Base-by-base conservation (phyloP, 495 filamentous ascomycete species). In the Beverwykella pulmonaria region DNA sequence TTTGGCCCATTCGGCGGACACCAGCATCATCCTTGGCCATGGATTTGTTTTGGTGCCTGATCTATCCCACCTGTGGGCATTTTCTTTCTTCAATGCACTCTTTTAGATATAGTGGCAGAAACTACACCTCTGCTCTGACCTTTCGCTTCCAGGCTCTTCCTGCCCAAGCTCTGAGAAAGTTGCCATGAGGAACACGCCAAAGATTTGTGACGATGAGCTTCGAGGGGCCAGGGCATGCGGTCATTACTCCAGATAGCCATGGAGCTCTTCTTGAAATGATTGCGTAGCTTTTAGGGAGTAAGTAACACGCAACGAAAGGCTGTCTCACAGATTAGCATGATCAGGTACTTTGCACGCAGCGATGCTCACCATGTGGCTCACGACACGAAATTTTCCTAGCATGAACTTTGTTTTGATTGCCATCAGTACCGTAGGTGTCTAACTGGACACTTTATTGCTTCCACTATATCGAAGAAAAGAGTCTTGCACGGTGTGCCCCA, bases 161-260 rank as follows among this genome's bases (percentile, higher is more conserved):
- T 34, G 12, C 12, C 32, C 32, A 34, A 12, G 32, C 32, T 34
- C 32, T 34, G 12, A 34, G n/a, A n/a, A n/a, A n/a, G n/a, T n/a
- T n/a, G n/a, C n/a, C 32, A 34, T 34, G 32, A 34, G 32, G 12
- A 34, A 34, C 5, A 12, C 32, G 12, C 32, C 32, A 34, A 34
- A 34, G 12, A 27, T 53, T 15, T 10, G 8, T 5, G 12, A 23
- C 14, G 15, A 30, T 61, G 26, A 14, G 9, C 17, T 14, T n/a
- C 41, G 61, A 67, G 44, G 63, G 50, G 12, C 32, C 47, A 17
- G 53, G 63, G 34, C 63, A 60, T 54, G 56, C 27, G 30, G 30
- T 48, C 34, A 60, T 67, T 22, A 67, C 55, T 22, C 10, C 55
- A 25, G 63, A 67, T 32, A 55, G 60, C 25, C 63, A 54, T 53